Evolutionary conservation across 2,329 filamentous ascomycete genomes (phyloP), one percentile per base, ranked within the genome.

Genomic region (Fusarium udum): DNA sequence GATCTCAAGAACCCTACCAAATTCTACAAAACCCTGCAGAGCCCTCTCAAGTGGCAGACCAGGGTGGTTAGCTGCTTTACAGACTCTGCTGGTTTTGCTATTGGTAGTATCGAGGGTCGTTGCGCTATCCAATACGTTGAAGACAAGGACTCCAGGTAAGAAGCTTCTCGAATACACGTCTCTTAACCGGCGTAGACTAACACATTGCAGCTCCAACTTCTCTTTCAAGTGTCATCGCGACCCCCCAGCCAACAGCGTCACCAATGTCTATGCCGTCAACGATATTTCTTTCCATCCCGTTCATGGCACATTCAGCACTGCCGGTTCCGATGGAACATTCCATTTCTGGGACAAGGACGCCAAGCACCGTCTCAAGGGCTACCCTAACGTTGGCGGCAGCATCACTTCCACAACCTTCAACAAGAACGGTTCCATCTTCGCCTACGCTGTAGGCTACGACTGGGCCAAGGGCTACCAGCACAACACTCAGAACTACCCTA

Each of bases 221-320:
- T 97, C 94, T 46, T 99, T 99, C 91, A 98, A 98, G 84, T 99
- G 96, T 84, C 96, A 99, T 83, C 95, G 96, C 67, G 94, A 97
- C 78, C 89, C 90, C 10, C 90, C 93, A 3, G 85, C 90, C 64
- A 90, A 89, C 79, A 95, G 94, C 83, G 86, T 92, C 73, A 94
- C 93, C 77, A 96, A 95, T 79, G 96, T 98, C 77, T 96, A 95
- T 86, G 92, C 95, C 4, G 95, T 99, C 80, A 99, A 99, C 85
- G 92, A 95, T 76, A 99, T 99, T 82, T 97, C 94, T 31, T 98
- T 98, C 90, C 96, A 99, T 84, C 96, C 96, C 3, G 88, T 93
- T 18, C 95, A 98, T 83, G 96, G 96, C 79, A 99, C 96, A n/a
- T 99, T 99, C 86, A 97, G 93, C 84, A 99, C 96, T 6, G 95